Conservation (phyloP, 1,284 basidiomycete species). For the Vanrija humicola region DNA sequence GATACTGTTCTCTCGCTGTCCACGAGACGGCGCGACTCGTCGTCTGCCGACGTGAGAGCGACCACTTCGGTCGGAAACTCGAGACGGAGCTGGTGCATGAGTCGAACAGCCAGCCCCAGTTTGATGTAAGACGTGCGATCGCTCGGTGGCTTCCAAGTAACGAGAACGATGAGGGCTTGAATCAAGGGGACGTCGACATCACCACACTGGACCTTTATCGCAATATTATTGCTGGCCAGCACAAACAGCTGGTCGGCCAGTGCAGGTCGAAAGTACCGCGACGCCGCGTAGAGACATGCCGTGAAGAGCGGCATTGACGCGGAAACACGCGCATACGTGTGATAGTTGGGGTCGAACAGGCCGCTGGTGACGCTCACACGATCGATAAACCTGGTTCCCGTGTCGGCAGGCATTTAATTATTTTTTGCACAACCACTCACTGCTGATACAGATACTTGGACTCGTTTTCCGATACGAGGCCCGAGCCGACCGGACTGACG, state of each 20-base stretch:
- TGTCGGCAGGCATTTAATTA: not conserved
- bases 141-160: slow-evolving; percentile 14
- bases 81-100: slow-evolving; percentile 20
- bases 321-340: slow-evolving; percentile 12
- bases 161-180: slow-evolving; percentile 15
- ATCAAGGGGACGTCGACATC: slow-evolving; percentile 13
- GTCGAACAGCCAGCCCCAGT: slow-evolving; percentile 24
- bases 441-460: slow-evolving; percentile 5
- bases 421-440: slow-evolving; percentile 1
- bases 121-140: slow-evolving; percentile 21
- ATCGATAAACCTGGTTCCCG: slow-evolving; percentile 4
- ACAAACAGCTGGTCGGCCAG: slow-evolving; percentile 9
- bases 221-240: slow-evolving; percentile 17
- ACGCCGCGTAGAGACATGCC: slow-evolving; percentile 22
- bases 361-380: not conserved
- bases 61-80: not conserved
- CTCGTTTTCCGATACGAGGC: slow-evolving; percentile 6
- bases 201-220: slow-evolving; percentile 9
- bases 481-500: too few species aligned
- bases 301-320: slow-evolving; percentile 14
- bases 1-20: slow-evolving; percentile 9
- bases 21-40: slow-evolving; percentile 1
- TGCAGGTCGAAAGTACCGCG: slow-evolving; percentile 17
- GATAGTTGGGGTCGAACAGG: slow-evolving; percentile 11
- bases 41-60: not conserved